Evolutionary conservation across 2,329 filamentous ascomycete genomes (phyloP).

Genomic region (Cryphonectria carpinicola): DNA sequence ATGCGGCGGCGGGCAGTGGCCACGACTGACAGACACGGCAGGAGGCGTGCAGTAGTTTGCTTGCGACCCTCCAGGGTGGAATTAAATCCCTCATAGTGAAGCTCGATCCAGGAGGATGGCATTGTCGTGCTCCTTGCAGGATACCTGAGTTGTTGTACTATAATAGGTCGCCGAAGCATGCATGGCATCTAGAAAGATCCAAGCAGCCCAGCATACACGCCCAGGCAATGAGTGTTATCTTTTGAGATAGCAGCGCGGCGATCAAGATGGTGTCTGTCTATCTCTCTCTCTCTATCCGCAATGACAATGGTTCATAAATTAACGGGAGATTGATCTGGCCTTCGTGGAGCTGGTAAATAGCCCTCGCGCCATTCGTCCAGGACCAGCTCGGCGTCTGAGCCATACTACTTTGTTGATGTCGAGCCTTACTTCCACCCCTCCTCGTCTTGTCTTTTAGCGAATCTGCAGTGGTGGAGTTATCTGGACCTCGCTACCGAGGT

Average conservation of each 20-base stretch:
- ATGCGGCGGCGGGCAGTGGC: slow-evolving; percentile 2
- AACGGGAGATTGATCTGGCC: background rate
- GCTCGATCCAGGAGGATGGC: background rate
- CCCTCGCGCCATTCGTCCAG: background rate
- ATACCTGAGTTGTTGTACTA: background rate
- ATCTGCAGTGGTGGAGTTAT: background rate
- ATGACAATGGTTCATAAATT: background rate
- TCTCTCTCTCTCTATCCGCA: background rate
- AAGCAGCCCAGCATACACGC: background rate
- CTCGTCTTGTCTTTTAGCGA: background rate
- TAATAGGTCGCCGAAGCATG: background rate
- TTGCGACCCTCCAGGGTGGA: background rate
- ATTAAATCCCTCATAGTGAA: slow-evolving; percentile 18
- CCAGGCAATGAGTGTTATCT: background rate
- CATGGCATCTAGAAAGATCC: background rate
- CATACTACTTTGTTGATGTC: background rate
- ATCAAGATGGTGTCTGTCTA: background rate
- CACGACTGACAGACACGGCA: slow-evolving; percentile 5
- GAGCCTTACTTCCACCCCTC: background rate
- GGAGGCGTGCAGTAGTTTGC: slow-evolving; percentile 13
- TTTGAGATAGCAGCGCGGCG: background rate
- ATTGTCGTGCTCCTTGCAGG: background rate
- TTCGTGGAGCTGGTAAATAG: background rate
- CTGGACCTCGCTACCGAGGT: background rate
- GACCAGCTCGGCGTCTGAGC: background rate